Evolutionary conservation across 2,329 filamentous ascomycete genomes (phyloP).

Genomic region (Colletotrichum tamarilloi): DNA sequence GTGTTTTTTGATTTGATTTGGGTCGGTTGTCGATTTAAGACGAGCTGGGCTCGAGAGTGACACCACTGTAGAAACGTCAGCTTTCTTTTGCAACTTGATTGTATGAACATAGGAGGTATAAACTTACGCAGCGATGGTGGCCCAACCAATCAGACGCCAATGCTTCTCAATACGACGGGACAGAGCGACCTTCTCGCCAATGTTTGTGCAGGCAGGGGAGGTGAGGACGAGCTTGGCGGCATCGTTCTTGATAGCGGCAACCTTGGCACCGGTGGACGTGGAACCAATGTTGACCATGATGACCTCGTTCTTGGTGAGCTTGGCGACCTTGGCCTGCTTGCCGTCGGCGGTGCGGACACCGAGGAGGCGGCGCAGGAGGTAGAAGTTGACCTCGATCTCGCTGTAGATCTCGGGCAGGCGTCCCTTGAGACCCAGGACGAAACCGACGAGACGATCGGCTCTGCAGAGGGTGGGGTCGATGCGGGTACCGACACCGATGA

Average conservation of each 20-base stretch:
- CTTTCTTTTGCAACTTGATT: neutral
- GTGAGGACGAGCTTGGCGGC: slow-evolving; percentile 94
- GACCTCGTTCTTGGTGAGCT: slow-evolving; percentile 97
- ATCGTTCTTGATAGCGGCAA: slow-evolving; percentile 96
- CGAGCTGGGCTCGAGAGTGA: slow-evolving; percentile 63
- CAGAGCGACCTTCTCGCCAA: slow-evolving; percentile 97
- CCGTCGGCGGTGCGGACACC: slow-evolving; percentile 98
- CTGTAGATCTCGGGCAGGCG: slow-evolving; percentile 96
- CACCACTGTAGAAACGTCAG: slow-evolving; percentile 55
- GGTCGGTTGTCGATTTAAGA: slow-evolving; percentile 45
- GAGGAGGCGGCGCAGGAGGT: slow-evolving; percentile 90
- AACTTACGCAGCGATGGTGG: slow-evolving; percentile 78
- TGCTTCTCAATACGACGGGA: slow-evolving; percentile 98
- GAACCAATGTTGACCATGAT: slow-evolving; percentile 99
- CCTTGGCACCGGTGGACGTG: slow-evolving; percentile 96
- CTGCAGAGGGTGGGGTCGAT: slow-evolving; percentile 98
- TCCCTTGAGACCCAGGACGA: slow-evolving; percentile 95
- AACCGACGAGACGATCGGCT: slow-evolving; percentile 98
- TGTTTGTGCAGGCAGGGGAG: slow-evolving; percentile 93
- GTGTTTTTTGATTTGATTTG: slow-evolving; percentile 13
- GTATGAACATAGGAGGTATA: neutral
- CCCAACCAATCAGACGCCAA: slow-evolving; percentile 95
- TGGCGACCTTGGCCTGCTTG: slow-evolving; percentile 99
- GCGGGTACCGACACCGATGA: slow-evolving; percentile 97
- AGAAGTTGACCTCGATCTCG: slow-evolving; percentile 99